Conservation (phyloP, 1,284 basidiomycete species). For the Cryptococcus neoformans region DNA sequence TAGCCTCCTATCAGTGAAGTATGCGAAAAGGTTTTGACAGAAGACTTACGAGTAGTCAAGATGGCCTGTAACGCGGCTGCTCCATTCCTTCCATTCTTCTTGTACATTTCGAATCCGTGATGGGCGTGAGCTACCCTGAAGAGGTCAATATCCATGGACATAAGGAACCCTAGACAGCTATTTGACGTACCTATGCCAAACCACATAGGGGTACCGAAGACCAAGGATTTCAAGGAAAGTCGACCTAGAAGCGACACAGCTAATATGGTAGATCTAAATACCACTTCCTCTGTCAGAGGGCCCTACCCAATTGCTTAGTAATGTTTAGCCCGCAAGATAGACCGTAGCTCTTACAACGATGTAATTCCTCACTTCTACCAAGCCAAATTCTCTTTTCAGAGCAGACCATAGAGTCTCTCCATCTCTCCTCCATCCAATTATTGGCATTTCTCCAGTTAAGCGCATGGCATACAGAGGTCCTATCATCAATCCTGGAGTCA, state of each 20-base stretch:
- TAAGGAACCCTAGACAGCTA: background rate
- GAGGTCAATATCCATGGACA: background rate
- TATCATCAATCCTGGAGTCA: constrained; percentile 74
- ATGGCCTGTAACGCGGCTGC: constrained; percentile 63
- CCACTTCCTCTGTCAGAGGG: constrained; percentile 88
- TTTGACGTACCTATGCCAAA: constrained; percentile 74
- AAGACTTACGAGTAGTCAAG: constrained; percentile 60
- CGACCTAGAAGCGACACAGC: constrained; percentile 67
- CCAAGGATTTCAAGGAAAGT: constrained; percentile 58
- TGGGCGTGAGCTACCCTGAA: constrained; percentile 73
- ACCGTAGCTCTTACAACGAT: constrained; percentile 59
- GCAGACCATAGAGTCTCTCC: constrained; percentile 8
- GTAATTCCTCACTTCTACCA: constrained; percentile 64
- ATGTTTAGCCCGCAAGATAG: background rate
- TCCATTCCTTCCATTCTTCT: constrained; percentile 62
- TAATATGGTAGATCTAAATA: constrained; percentile 83
- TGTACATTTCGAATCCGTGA: constrained; percentile 82
- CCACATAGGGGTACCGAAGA: constrained; percentile 77
- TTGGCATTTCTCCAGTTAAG: constrained; percentile 59
- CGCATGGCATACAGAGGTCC: constrained; percentile 73
- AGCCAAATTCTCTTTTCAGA: constrained; percentile 18
- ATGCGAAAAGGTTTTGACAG: background rate
- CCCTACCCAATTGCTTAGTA: constrained; percentile 55
- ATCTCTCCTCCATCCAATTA: background rate
- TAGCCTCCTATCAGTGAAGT: constrained; percentile 1